Conservation (phyloP, 495 filamentous ascomycete genomes). For the Parathielavia hyrcaniae region DNA sequence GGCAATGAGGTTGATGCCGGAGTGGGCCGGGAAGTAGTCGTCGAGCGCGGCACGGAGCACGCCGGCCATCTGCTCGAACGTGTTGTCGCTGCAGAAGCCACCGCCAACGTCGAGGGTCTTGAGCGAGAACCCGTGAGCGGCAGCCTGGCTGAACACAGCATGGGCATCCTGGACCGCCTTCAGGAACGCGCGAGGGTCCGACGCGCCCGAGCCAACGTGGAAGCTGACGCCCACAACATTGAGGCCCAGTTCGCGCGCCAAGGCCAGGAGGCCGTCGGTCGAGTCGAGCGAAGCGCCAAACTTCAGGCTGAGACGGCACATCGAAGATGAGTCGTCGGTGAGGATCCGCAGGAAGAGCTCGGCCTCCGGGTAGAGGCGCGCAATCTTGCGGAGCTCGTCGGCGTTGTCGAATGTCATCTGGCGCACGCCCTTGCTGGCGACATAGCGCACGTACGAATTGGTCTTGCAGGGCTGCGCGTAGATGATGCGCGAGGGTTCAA, state of each 20-base stretch:
- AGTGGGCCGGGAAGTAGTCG: slow-evolving; percentile 71
- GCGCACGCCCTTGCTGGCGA: slow-evolving; percentile 74
- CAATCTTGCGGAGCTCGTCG: slow-evolving; percentile 97
- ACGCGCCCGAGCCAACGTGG: slow-evolving; percentile 93
- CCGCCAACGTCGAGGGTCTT: slow-evolving; percentile 91
- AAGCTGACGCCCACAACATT: slow-evolving; percentile 97
- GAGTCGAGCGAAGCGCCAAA: slow-evolving; percentile 86
- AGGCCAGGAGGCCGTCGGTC: slow-evolving; percentile 66
- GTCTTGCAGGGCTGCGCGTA: slow-evolving; percentile 99
- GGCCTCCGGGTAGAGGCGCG: slow-evolving; percentile 77
- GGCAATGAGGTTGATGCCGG: slow-evolving; percentile 74
- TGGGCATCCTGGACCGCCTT: slow-evolving; percentile 88
- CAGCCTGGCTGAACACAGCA: slow-evolving; percentile 81
- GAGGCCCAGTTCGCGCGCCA: slow-evolving; percentile 82
- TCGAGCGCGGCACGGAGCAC: slow-evolving; percentile 77
- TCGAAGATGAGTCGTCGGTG: slow-evolving; percentile 89
- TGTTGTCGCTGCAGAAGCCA: slow-evolving; percentile 72
- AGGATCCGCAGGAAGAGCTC: slow-evolving; percentile 89
- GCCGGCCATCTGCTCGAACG: slow-evolving; percentile 82
- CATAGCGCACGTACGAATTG: slow-evolving; percentile 91
- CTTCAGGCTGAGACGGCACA: slow-evolving; percentile 93
- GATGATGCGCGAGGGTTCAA: slow-evolving; percentile 90
- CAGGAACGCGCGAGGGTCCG: slow-evolving; percentile 78
- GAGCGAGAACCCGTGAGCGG: slow-evolving; percentile 66
- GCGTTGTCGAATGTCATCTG: slow-evolving; percentile 99